A percentile compares a stretch with the other conserved stretches of the same genome.
These are phyloP conservation scores for Gnetum montanum DNA, from an alignment of 75 land plant genomes.

Conservation along the genomic window DNA sequence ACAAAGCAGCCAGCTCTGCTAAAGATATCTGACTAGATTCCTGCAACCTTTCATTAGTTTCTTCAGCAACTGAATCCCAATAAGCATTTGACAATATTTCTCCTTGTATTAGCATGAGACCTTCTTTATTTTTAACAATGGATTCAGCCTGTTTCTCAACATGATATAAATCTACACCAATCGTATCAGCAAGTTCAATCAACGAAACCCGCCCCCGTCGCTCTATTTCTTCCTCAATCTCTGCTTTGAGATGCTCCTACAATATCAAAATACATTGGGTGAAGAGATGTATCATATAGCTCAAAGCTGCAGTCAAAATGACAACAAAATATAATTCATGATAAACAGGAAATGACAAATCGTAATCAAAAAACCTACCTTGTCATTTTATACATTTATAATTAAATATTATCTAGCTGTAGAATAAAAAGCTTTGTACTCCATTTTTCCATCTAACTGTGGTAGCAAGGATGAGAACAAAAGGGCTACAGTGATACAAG, in stretches of 20 bases:
- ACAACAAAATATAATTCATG: background rate
- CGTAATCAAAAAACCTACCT: background rate
- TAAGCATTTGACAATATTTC: slow-evolving; percentile 73
- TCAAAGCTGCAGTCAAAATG: background rate
- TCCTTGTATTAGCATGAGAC: slow-evolving; percentile 76
- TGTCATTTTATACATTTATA: background rate
- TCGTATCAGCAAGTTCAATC: slow-evolving; percentile 72
- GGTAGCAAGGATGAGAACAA: too few species aligned
- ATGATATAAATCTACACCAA: slow-evolving; percentile 89
- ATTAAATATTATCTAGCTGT: too few species aligned
- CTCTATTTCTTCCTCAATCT: slow-evolving; percentile 57
- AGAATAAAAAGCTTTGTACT: too few species aligned
- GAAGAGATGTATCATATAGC: background rate
- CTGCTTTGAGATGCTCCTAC: slow-evolving; percentile 73
- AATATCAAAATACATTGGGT: background rate
- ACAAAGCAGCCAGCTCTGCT: slow-evolving; percentile 78
- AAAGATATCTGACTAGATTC: slow-evolving; percentile 82
- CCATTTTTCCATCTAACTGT: too few species aligned
- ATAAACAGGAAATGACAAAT: background rate
- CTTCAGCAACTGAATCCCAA: slow-evolving; percentile 94
- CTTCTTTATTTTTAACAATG: slow-evolving; percentile 39
- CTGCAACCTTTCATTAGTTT: slow-evolving; percentile 86
- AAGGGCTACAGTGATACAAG: too few species aligned
- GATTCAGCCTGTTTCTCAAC: slow-evolving; percentile 72
- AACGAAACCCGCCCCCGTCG: slow-evolving; percentile 64